Percentiles rank a stretch among this genome's conserved stretches.
phyloP scores from a whole-genome alignment of 169 alveolate species.

The Cardiosporidium cionae region DNA sequence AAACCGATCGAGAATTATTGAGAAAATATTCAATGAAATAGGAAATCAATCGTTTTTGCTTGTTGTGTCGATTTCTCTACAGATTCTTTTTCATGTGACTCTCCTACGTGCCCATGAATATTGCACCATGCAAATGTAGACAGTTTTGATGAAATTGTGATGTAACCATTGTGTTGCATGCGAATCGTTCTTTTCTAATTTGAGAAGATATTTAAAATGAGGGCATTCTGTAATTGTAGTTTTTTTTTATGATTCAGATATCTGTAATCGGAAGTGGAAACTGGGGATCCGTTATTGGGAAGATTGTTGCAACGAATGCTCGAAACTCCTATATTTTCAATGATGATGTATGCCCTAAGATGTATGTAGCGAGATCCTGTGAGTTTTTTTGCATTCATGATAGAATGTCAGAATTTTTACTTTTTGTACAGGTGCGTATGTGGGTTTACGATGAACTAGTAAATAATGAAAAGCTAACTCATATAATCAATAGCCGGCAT shows the following conservation, averaged over 20 bases:
- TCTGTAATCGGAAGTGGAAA: slow-evolving; percentile 73
- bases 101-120: no score
- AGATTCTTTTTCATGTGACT: no score
- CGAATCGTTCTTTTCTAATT: no score
- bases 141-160: no score
- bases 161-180: no score
- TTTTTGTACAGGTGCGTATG: slow-evolving; percentile 57
- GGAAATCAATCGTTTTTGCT: no score
- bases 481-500: slow-evolving; percentile 68
- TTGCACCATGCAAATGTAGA: no score
- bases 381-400: not conserved
- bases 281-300: slow-evolving; percentile 77
- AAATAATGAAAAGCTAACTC: slow-evolving; percentile 67
- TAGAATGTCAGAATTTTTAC: not conserved
- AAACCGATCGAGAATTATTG: no score
- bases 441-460: slow-evolving; percentile 76
- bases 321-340: slow-evolving; percentile 23
- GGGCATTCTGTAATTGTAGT: no score
- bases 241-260: slow-evolving; percentile 37
- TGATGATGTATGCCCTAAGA: slow-evolving; percentile 23
- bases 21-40: no score
- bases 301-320: slow-evolving; percentile 49
- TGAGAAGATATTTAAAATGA: no score
- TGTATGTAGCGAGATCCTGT: not conserved
- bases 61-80: no score